A percentile compares a stretch with the other conserved stretches of the same genome.
These are phyloP conservation scores for Arabidopsis arenosa DNA, from an alignment of 345 rosid species.

Conservation along the genomic window DNA sequence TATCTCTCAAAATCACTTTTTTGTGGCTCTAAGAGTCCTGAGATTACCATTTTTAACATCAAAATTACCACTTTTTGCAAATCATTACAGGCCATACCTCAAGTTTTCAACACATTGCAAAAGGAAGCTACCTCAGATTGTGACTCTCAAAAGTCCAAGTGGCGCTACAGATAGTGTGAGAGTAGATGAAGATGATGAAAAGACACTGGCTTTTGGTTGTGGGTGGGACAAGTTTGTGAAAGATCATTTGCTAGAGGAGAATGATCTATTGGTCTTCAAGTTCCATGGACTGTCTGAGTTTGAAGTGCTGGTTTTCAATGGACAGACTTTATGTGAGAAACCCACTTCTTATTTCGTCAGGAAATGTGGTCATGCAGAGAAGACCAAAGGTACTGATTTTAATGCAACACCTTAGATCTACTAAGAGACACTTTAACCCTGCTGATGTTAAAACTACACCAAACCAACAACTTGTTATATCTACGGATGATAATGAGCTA, in stretches of 20 bases:
- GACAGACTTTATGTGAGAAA: conserved; percentile 70
- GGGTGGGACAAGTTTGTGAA: conserved; percentile 75
- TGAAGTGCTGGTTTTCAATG: conserved; percentile 68
- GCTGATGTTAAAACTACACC: conserved; percentile 21
- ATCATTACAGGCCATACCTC: conserved; percentile 62
- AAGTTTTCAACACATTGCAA: conserved; percentile 55
- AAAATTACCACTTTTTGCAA: background rate
- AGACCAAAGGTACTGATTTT: conserved; percentile 34
- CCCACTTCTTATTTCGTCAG: conserved; percentile 64
- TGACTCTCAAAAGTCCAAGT: conserved; percentile 72
- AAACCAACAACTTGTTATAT: conserved; percentile 19
- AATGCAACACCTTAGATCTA: conserved; percentile 34
- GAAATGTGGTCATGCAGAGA: conserved; percentile 51
- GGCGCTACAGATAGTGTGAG: conserved; percentile 62
- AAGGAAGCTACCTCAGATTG: conserved; percentile 58
- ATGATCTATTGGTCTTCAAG: conserved; percentile 73
- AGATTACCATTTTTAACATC: background rate
- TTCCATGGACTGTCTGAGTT: conserved; percentile 69
- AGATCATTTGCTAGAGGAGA: conserved; percentile 59
- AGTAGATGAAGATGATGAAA: conserved; percentile 47
- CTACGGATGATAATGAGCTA: conserved; percentile 30
- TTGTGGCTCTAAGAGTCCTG: conserved; percentile 8
- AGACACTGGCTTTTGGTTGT: conserved; percentile 48
- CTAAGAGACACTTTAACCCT: conserved; percentile 16
- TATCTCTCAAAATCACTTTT: conserved; percentile 3